Evolutionary conservation across 352 stramenopile species (phyloP).

Genomic region (Pythium chondricola): DNA sequence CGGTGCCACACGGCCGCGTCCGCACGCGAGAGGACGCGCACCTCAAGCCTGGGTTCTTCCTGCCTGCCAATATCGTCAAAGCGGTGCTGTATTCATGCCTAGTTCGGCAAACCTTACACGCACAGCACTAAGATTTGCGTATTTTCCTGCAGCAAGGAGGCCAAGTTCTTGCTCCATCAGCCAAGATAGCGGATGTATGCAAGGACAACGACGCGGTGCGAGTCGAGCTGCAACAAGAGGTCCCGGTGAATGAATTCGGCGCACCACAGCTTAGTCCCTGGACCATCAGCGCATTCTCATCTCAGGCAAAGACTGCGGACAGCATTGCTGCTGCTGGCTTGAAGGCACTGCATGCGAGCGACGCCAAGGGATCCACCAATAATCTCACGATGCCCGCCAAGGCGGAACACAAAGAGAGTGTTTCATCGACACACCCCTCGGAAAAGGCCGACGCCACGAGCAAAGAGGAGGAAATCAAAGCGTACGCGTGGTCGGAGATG

Average conservation of each 20-base stretch:
- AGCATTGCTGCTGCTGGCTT: background rate
- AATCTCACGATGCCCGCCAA: background rate
- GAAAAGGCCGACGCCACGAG: constrained; percentile 19
- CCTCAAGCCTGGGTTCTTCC: constrained; percentile 73
- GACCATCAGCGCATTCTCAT: constrained; percentile 54
- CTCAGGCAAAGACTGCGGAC: constrained; percentile 10
- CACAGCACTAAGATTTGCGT: no score
- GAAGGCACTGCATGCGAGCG: constrained; percentile 1
- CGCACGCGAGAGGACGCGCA: constrained; percentile 72
- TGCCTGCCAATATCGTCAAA: constrained; percentile 54
- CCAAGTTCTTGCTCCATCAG: constrained; percentile 37
- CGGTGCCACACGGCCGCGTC: constrained; percentile 54
- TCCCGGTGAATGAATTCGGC: constrained; percentile 79
- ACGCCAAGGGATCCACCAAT: constrained; percentile 12
- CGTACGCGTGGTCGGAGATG: constrained; percentile 62
- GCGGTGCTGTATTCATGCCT: constrained; percentile 3
- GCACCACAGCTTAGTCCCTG: constrained; percentile 58
- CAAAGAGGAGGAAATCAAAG: constrained; percentile 43
- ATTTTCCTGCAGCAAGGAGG: constrained; percentile 38
- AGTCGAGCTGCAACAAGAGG: constrained; percentile 69
- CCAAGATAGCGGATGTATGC: constrained; percentile 51
- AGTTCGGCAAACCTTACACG: no score
- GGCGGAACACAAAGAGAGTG: constrained; percentile 11
- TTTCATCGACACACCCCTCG: no score
- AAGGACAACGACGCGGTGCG: constrained; percentile 68